Conservation (phyloP, 225 moss, liverwort and hornwort species). For the Bryum argenteum region DNA sequence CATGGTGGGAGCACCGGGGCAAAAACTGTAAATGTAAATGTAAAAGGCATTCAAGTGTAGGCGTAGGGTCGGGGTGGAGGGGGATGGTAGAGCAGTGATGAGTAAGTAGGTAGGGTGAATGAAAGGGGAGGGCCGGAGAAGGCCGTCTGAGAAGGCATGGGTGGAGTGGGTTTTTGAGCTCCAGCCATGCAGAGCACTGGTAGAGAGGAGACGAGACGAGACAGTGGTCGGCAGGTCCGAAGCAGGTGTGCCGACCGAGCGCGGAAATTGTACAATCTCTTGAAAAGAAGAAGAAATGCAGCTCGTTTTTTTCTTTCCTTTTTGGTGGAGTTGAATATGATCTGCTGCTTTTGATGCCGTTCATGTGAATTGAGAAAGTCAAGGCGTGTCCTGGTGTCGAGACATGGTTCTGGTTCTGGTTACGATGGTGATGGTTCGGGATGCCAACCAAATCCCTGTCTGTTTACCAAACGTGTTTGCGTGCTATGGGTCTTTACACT, state of each 20-base stretch:
- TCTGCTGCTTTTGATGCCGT: too few species aligned
- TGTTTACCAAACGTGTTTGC: too few species aligned
- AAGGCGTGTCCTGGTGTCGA: too few species aligned
- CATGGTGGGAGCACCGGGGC: slow-evolving; percentile 58
- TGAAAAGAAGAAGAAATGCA: slow-evolving; percentile 41
- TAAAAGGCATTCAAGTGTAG: slow-evolving; percentile 51
- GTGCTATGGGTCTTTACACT: too few species aligned
- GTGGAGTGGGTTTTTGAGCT: slow-evolving; percentile 44
- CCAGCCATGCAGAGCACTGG: slow-evolving; percentile 15
- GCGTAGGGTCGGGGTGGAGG: slow-evolving; percentile 35
- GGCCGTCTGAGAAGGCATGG: not conserved
- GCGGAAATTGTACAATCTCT: slow-evolving; percentile 55
- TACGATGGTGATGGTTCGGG: too few species aligned
- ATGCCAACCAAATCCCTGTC: too few species aligned
- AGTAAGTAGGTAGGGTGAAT: slow-evolving; percentile 24
- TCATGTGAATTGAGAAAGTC: too few species aligned
- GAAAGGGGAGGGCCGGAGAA: slow-evolving; percentile 13
- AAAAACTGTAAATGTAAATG: slow-evolving; percentile 72
- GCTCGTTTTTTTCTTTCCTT: not conserved
- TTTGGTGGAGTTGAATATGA: not conserved
- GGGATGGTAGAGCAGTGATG: slow-evolving; percentile 7
- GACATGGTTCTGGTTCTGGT: too few species aligned
- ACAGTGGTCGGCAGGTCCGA: slow-evolving; percentile 25
- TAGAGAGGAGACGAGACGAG: slow-evolving; percentile 19
- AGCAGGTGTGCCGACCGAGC: slow-evolving; percentile 29